Percentiles rank a stretch among this genome's conserved stretches.
Conservation (phyloP, 257 asterid genomes). For the Nicotiana sylvestris region DNA sequence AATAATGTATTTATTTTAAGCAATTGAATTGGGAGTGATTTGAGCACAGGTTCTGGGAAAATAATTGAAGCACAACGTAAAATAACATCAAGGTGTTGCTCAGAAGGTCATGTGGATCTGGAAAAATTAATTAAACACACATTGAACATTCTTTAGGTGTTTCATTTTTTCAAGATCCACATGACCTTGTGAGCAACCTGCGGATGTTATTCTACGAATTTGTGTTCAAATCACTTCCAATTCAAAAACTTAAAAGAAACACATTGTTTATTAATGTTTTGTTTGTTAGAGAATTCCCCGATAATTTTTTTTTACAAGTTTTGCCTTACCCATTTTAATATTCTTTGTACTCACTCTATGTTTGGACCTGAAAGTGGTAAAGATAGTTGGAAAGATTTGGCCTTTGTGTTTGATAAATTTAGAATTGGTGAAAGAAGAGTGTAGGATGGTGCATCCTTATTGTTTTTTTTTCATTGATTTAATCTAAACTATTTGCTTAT, state of each 20-base stretch:
- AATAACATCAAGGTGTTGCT: slow-evolving; percentile 67
- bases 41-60: slow-evolving; percentile 49
- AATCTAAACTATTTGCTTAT: neutral
- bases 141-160: slow-evolving; percentile 18
- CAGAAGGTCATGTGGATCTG: slow-evolving; percentile 64
- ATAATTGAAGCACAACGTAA: slow-evolving; percentile 58
- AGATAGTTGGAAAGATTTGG: slow-evolving; percentile 51
- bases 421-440: slow-evolving; percentile 69
- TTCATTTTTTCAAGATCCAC: slow-evolving; percentile 46
- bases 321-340: slow-evolving; percentile 60
- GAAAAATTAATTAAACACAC: slow-evolving; percentile 38
- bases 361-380: slow-evolving; percentile 88
- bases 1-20: slow-evolving; percentile 54
- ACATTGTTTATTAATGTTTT: slow-evolving; percentile 68
- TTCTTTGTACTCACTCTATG: slow-evolving; percentile 91
- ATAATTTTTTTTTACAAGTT: slow-evolving; percentile 44
- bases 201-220: slow-evolving; percentile 59
- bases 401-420: slow-evolving; percentile 69
- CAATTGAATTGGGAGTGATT: slow-evolving; percentile 56
- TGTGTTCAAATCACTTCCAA: slow-evolving; percentile 54
- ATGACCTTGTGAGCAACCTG: slow-evolving; percentile 69
- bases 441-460: slow-evolving; percentile 53
- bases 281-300: slow-evolving; percentile 62
- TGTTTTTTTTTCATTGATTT: neutral
- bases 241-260: slow-evolving; percentile 49